Percentiles rank a stretch among this genome's conserved stretches.
These are phyloP conservation scores for Neoboletus magnificus DNA, from an alignment of 768 basidiomycete species.

Conservation along the genomic window DNA sequence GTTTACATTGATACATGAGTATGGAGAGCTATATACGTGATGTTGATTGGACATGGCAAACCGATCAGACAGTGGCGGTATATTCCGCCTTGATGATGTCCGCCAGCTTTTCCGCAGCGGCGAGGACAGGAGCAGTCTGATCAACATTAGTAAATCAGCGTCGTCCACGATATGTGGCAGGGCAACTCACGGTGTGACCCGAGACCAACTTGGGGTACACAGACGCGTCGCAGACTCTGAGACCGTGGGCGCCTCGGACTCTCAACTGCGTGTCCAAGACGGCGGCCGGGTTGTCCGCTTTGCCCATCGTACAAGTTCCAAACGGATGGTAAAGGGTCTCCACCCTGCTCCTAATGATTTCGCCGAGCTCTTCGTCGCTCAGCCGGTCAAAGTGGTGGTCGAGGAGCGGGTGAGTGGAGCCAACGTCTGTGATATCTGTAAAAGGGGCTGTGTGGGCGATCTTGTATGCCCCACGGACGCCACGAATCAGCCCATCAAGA, in stretches of 20 bases:
- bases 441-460: constrained; percentile 40
- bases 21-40: background rate
- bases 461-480: constrained; percentile 36
- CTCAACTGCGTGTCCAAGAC: constrained; percentile 43
- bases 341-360: constrained; percentile 31
- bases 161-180: background rate
- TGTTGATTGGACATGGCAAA: background rate
- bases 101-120: constrained; percentile 36
- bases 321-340: constrained; percentile 45
- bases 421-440: constrained; percentile 34
- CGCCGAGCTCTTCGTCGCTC: constrained; percentile 35
- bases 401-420: constrained; percentile 26
- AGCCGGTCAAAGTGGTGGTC: constrained; percentile 37
- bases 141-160: background rate
- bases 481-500: constrained; percentile 38
- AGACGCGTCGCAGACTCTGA: constrained; percentile 47
- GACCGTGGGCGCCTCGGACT: constrained; percentile 41
- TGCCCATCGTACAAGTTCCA: constrained; percentile 37
- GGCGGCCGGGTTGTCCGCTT: constrained; percentile 37
- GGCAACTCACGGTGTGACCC: constrained; percentile 42
- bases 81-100: constrained; percentile 32
- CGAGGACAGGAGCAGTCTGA: constrained; percentile 30
- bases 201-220: constrained; percentile 42
- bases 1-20: background rate
- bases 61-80: background rate